phyloP scores from a whole-genome alignment of 352 stramenopile genomes.

The Thalassiosira hispida region DNA sequence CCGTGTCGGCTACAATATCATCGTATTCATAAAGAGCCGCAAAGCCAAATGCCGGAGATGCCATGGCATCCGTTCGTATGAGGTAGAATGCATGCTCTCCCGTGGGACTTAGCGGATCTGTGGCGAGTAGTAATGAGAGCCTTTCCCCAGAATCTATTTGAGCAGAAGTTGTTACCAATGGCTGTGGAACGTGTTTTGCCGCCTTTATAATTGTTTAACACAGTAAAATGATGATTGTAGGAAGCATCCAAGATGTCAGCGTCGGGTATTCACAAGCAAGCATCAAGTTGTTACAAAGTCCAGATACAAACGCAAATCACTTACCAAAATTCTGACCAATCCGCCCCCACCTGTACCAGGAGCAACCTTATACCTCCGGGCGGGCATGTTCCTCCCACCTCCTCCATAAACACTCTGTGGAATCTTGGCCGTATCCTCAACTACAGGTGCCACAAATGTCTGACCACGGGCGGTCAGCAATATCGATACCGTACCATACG shows the following conservation, averaged over 20 bases:
- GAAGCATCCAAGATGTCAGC: no score
- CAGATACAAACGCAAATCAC: background rate
- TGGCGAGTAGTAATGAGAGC: conserved; percentile 69
- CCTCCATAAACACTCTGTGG: conserved; percentile 42
- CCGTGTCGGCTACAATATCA: conserved; percentile 34
- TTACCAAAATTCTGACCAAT: conserved; percentile 60
- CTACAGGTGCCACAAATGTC: conserved; percentile 63
- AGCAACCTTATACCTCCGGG: conserved; percentile 66
- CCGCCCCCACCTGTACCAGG: conserved; percentile 66
- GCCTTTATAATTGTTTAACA: background rate
- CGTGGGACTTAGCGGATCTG: conserved; percentile 68
- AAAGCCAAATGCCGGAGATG: conserved; percentile 42
- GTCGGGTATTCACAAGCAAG: no score
- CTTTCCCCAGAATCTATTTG: conserved; percentile 42
- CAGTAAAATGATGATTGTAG: conserved; percentile 4
- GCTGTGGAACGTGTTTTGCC: conserved; percentile 28
- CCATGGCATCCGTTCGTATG: conserved; percentile 56
- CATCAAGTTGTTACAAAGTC: no score
- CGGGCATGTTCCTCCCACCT: conserved; percentile 64
- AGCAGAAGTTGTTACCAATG: background rate
- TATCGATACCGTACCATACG: conserved; percentile 48
- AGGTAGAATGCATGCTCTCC: conserved; percentile 80
- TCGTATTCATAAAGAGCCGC: conserved; percentile 44
- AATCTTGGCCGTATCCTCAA: conserved; percentile 25
- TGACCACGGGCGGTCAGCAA: conserved; percentile 70